These are phyloP conservation scores for Triangularia setosa DNA, from an alignment of 2,329 filamentous ascomycete genomes.

Conservation along the genomic window DNA sequence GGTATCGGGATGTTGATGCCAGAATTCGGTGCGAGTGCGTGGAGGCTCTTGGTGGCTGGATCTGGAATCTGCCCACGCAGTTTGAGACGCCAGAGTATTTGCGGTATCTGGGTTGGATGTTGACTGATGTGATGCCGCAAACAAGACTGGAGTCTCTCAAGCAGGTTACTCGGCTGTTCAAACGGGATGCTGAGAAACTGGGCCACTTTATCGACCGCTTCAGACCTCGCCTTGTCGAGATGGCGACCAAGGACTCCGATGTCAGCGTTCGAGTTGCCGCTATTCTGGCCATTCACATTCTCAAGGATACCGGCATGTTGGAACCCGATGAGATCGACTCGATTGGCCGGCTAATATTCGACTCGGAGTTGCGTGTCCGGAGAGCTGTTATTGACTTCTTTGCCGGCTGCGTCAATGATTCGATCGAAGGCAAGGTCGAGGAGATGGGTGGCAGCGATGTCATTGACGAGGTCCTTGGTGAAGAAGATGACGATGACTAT, in stretches of 20 bases:
- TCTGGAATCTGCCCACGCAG: slow-evolving; percentile 74
- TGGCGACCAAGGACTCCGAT: slow-evolving; percentile 83
- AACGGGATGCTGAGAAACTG: slow-evolving; percentile 74
- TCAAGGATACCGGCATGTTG: slow-evolving; percentile 79
- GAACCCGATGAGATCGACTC: slow-evolving; percentile 89
- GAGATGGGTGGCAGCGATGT: slow-evolving; percentile 77
- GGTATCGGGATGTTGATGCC: slow-evolving; percentile 90
- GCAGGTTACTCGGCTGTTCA: slow-evolving; percentile 76
- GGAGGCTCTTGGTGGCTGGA: slow-evolving; percentile 83
- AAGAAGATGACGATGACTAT: slow-evolving; percentile 69
- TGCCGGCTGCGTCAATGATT: slow-evolving; percentile 77
- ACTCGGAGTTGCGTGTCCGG: slow-evolving; percentile 76
- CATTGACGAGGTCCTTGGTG: slow-evolving; percentile 69
- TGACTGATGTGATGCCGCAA: slow-evolving; percentile 72
- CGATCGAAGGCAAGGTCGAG: slow-evolving; percentile 74
- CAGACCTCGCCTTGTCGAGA: slow-evolving; percentile 81
- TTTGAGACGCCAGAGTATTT: slow-evolving; percentile 91
- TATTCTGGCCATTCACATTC: slow-evolving; percentile 74
- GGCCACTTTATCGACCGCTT: slow-evolving; percentile 94
- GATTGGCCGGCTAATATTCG: slow-evolving; percentile 83
- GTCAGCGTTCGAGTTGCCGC: slow-evolving; percentile 73
- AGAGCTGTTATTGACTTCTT: slow-evolving; percentile 91
- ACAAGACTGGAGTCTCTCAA: slow-evolving; percentile 83
- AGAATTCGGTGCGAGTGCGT: slow-evolving; percentile 87
- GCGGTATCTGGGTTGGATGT: slow-evolving; percentile 90